Evolutionary conservation across 2,329 filamentous ascomycete genomes (phyloP).

Genomic region (Clarireedia homoeocarpa): DNA sequence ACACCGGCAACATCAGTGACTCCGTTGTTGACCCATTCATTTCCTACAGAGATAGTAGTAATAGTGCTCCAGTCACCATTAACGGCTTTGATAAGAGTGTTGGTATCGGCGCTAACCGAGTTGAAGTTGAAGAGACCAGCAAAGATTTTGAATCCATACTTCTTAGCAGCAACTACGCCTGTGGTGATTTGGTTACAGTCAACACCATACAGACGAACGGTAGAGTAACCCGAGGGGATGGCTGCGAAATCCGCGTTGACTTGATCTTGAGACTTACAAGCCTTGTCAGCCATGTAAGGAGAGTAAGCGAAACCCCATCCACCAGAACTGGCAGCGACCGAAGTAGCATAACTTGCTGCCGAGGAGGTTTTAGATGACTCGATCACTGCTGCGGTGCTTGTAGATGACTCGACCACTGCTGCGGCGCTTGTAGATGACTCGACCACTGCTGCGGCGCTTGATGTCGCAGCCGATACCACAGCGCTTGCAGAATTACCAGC

Average conservation of each 20-base stretch:
- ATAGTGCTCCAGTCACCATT: constrained; percentile 59
- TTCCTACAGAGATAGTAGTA: constrained; percentile 68
- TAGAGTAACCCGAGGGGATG: constrained; percentile 45
- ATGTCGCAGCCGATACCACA: neutral
- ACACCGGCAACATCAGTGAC: constrained; percentile 45
- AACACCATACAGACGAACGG: constrained; percentile 71
- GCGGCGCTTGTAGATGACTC: neutral
- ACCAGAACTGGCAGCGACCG: constrained; percentile 6
- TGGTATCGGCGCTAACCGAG: constrained; percentile 35
- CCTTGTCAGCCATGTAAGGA: constrained; percentile 46
- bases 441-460: neutral
- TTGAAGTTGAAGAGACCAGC: constrained; percentile 63
- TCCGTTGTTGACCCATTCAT: constrained; percentile 68
- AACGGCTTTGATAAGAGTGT: constrained; percentile 52
- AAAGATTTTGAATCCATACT: constrained; percentile 63
- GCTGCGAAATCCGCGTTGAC: constrained; percentile 56
- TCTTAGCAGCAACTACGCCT: constrained; percentile 57
- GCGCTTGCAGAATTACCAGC: neutral
- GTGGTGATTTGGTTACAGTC: constrained; percentile 67
- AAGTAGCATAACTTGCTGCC: constrained; percentile 9
- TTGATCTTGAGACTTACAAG: constrained; percentile 59
- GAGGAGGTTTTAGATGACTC: constrained; percentile 11
- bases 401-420: neutral
- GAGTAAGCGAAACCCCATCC: constrained; percentile 48
- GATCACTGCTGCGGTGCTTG: neutral